Conservation (phyloP, 1,284 basidiomycete species). For the Puccinia coronata region DNA sequence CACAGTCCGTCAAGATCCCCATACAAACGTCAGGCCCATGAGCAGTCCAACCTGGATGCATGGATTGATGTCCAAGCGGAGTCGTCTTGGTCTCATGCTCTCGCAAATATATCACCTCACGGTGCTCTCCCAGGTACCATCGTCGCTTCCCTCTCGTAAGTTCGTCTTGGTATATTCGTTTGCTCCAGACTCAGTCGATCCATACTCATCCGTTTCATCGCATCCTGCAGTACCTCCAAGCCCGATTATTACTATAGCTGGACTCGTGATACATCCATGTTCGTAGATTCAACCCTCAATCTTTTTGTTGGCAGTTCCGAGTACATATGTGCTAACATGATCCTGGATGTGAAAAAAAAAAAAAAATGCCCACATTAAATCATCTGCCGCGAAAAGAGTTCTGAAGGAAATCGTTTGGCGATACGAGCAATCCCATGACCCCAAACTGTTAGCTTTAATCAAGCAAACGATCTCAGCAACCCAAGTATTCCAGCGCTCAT, state of each 20-base stretch:
- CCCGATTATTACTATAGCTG: slow-evolving; percentile 47
- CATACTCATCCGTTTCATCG: background rate
- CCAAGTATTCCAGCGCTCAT: slow-evolving; percentile 17
- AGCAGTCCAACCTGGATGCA: slow-evolving; percentile 14
- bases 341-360: background rate
- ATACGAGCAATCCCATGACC: slow-evolving; percentile 25
- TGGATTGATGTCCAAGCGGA: slow-evolving; percentile 26
- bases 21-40: background rate
- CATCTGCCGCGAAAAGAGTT: slow-evolving; percentile 8
- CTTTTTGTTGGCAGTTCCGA: background rate
- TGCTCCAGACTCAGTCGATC: background rate
- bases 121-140: slow-evolving; percentile 26
- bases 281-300: background rate
- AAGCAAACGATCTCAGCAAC: slow-evolving; percentile 35
- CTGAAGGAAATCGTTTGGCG: slow-evolving; percentile 45
- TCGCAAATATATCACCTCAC: slow-evolving; percentile 25
- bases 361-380: too few relatives aligned
- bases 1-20: background rate
- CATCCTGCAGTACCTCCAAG: slow-evolving; percentile 19
- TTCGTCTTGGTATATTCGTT: too few relatives aligned
- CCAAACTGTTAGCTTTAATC: slow-evolving; percentile 18
- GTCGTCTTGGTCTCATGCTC: slow-evolving; percentile 14
- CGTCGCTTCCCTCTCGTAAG: slow-evolving; percentile 37
- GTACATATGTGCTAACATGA: background rate
- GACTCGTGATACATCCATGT: slow-evolving; percentile 44